These are phyloP conservation scores for Pleurotus salmoneostramineus DNA, from an alignment of 768 basidiomycete genomes.

Conservation along the genomic window DNA sequence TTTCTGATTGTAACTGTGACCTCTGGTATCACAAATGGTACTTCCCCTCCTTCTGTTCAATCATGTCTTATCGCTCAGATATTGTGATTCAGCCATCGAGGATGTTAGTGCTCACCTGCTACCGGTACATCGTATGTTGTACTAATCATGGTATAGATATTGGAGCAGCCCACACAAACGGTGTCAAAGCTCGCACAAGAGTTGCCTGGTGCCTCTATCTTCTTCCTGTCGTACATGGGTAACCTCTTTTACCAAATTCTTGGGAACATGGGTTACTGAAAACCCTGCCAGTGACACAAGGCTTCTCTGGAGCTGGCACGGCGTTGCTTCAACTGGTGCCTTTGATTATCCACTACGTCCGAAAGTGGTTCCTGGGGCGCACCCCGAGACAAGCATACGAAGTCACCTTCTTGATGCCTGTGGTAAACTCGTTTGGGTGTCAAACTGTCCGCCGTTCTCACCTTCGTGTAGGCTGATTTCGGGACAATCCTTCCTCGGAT, in stretches of 20 bases:
- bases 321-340: conserved; percentile 8
- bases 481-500: conserved; percentile 45
- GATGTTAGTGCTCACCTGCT: conserved; percentile 12
- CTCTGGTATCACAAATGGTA: conserved; percentile 48
- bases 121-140: background rate
- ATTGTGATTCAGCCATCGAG: conserved; percentile 19
- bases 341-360: conserved; percentile 54
- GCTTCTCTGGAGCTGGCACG: conserved; percentile 9
- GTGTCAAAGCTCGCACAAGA: conserved; percentile 7
- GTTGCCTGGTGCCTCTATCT: conserved; percentile 49
- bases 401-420: conserved; percentile 52
- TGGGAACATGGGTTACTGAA: background rate
- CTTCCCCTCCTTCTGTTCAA: background rate
- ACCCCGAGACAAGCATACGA: conserved; percentile 61
- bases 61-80: background rate
- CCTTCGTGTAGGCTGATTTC: conserved; percentile 37
- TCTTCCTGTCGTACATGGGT: conserved; percentile 46
- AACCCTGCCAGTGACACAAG: conserved; percentile 5
- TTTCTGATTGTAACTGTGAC: conserved; percentile 69
- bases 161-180: conserved; percentile 5
- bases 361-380: conserved; percentile 63
- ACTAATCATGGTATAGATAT: conserved; percentile 4
- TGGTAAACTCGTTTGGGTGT: conserved; percentile 22
- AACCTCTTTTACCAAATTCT: background rate
- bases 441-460: background rate